Evolutionary conservation across 2,329 filamentous ascomycete species (phyloP).

Genomic region (Escovopsis sp.): DNA sequence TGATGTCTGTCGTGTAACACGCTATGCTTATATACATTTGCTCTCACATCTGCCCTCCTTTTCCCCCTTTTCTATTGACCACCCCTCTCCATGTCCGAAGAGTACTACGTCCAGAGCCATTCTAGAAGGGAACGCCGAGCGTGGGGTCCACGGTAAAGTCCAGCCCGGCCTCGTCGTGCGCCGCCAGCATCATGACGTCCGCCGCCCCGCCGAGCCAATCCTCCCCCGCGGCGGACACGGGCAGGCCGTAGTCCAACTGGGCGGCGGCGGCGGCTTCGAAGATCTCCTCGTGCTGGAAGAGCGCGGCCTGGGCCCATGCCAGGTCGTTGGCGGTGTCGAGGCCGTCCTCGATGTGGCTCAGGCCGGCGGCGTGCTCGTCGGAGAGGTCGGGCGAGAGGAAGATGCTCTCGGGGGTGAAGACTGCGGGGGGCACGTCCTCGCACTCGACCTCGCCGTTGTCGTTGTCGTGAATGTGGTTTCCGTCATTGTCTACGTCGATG

Average conservation of each 20-base stretch:
- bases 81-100: no score
- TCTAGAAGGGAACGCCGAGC: slow-evolving; percentile 6
- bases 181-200: slow-evolving; percentile 26
- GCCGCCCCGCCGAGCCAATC: slow-evolving; percentile 31
- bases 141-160: slow-evolving; percentile 19
- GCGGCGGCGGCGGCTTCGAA: slow-evolving; percentile 14
- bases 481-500: no score
- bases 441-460: no score
- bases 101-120: no score
- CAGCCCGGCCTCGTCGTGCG: slow-evolving; percentile 13
- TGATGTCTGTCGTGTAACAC: not conserved
- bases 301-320: slow-evolving; percentile 10
- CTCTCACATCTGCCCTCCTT: not conserved
- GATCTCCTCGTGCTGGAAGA: slow-evolving; percentile 15
- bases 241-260: slow-evolving; percentile 16
- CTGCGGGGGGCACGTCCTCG: no score
- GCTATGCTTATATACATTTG: not conserved
- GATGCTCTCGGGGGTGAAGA: no score
- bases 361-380: slow-evolving; percentile 4
- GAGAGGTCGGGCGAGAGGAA: slow-evolving; percentile 10
- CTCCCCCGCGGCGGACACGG: slow-evolving; percentile 10
- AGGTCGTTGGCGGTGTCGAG: slow-evolving; percentile 6
- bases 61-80: not conserved
- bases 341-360: slow-evolving; percentile 10
- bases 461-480: no score